phyloP scores from a whole-genome alignment of 2,329 filamentous ascomycete species.

The Juglanconis sp. region DNA sequence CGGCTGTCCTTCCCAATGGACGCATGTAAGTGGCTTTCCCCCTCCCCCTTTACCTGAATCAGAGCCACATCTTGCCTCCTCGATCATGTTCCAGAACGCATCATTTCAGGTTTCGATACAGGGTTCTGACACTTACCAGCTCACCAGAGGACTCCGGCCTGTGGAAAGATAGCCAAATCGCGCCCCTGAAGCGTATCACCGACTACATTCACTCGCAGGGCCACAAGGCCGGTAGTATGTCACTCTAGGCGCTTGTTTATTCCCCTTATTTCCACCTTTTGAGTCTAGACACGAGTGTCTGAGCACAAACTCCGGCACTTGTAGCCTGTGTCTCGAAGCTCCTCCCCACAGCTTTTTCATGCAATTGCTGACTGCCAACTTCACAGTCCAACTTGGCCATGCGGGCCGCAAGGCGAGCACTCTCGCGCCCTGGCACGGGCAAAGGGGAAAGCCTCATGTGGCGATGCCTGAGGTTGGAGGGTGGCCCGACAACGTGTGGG shows the following conservation, averaged over 20 bases:
- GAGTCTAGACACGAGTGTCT: no score
- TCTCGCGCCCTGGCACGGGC: conserved; percentile 64
- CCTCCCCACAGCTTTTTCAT: no score
- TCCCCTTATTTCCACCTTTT: no score
- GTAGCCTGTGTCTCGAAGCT: no score
- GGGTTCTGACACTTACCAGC: conserved; percentile 13
- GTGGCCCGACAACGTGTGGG: conserved; percentile 56
- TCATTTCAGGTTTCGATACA: neutral
- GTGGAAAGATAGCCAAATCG: conserved; percentile 82
- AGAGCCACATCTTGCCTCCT: no score
- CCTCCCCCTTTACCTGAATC: no score
- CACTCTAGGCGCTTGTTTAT: no score
- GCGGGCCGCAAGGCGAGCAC: conserved; percentile 68
- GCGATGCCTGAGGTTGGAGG: conserved; percentile 52
- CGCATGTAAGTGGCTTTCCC: conserved; percentile 50
- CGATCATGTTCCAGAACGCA: no score
- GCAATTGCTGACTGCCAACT: neutral
- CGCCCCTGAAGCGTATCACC: conserved; percentile 64
- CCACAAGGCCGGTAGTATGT: conserved; percentile 61
- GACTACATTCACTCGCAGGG: conserved; percentile 79
- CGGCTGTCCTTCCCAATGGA: conserved; percentile 69
- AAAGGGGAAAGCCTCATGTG: conserved; percentile 41
- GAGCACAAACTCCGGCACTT: no score
- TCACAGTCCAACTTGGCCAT: conserved; percentile 68
- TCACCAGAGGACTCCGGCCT: conserved; percentile 75